phyloP scores from a whole-genome alignment of 2,329 filamentous ascomycete species.

The Penicillium brevicompactum region DNA sequence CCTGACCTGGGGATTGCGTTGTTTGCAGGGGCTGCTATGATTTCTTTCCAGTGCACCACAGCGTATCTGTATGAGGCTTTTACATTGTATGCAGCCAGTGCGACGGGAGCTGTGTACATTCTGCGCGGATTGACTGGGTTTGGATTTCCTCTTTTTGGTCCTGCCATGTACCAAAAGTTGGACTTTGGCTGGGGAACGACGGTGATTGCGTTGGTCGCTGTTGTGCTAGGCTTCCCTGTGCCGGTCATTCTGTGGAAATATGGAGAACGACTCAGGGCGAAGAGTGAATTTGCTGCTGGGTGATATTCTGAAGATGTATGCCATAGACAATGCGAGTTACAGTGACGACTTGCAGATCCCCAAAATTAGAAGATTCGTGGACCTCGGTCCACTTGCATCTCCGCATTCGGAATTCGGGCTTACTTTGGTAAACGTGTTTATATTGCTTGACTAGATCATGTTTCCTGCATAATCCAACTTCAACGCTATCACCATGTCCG shows the following conservation, averaged over 20 bases:
- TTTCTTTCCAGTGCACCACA: conserved; percentile 35
- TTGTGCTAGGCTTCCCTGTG: conserved; percentile 39
- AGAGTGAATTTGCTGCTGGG: background rate
- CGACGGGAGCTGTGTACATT: conserved; percentile 51
- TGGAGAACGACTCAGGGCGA: conserved; percentile 25
- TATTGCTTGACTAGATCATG: too few species aligned
- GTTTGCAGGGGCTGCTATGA: conserved; percentile 46
- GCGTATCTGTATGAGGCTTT: conserved; percentile 44
- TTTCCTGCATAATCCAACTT: too few species aligned
- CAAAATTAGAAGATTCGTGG: background rate
- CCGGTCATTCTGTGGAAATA: conserved; percentile 49
- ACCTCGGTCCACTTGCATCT: background rate
- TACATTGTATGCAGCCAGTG: conserved; percentile 49
- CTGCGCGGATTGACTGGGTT: conserved; percentile 51
- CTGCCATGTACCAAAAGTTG: conserved; percentile 39
- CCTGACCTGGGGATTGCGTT: conserved; percentile 52
- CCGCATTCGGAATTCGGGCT: background rate
- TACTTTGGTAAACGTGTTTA: too few species aligned
- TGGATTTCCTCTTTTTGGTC: conserved; percentile 54
- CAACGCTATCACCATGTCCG: conserved; percentile 25
- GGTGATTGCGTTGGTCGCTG: conserved; percentile 44
- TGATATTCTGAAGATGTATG: background rate
- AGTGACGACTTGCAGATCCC: background rate
- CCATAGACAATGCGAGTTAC: background rate
- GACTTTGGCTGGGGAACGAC: conserved; percentile 46